Base-by-base conservation (phyloP, 495 filamentous ascomycete genomes). In the Neurospora sp. region DNA sequence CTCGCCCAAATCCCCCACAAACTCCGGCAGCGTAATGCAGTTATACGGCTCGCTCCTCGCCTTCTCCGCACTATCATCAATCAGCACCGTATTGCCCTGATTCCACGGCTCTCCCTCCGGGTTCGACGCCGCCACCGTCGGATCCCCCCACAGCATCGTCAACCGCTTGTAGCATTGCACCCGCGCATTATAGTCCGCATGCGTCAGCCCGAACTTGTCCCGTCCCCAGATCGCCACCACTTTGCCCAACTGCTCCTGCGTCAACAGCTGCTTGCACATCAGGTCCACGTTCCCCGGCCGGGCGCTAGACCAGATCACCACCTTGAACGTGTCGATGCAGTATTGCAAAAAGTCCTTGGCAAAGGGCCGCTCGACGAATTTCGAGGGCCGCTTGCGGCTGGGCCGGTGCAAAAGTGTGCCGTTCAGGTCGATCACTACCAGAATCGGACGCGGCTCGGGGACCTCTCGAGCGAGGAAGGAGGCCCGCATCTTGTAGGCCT, bases 241-340 rank as follows among this genome's bases (percentile, higher is more conserved):
- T 0, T 81, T 71, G 1, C 71, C 73, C 60, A 87, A 82, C 14
- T 84, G 71, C 7, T 79, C 40, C 4, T 79, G 54, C 60, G 82
- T 81, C 76, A 96, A 72, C 74, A 90, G 84, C 72, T 85, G 72
- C 20, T 77, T 72, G 73, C 89, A 87, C 84, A 98, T 91, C 7
- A 79, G 79, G 0, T 79, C 42, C 0, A 97, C 92, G 72, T 95
- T 98, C 8, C 82, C 73, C 0, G 90, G 90, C 37, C 84, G 86
- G 0, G 96, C 94, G 62, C 92, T 95, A 0, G 94, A 96, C 95
- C 96, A 99, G 72, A 99, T 88, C 83, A 97, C 92, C 18, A 97
- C 91, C 39, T 80, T 84, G 83, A 94, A 93, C 37, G 89, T 88
- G 20, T 85, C 76, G 70, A 94, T 83, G 74, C 92, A 84, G 75